Conservation (phyloP, 257 asterid genomes). For the Solanum peruvianum region DNA sequence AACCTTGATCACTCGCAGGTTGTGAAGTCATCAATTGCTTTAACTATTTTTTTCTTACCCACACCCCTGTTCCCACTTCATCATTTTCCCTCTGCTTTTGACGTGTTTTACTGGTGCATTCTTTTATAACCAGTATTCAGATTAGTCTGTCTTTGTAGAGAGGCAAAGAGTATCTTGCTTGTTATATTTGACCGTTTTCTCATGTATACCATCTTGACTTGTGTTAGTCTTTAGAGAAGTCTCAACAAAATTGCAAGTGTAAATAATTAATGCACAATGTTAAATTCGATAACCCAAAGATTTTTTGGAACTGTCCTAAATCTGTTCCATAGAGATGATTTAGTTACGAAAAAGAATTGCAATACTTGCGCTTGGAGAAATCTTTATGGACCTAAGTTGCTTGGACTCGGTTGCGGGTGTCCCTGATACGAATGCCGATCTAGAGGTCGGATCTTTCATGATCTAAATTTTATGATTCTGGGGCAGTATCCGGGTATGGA, state of each 20-base stretch:
- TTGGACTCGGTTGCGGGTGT: neutral
- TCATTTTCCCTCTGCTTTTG: neutral
- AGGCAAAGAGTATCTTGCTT: neutral
- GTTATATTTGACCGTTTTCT: neutral
- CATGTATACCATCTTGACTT: neutral
- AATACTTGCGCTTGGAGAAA: neutral
- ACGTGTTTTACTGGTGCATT: neutral
- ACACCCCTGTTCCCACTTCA: neutral
- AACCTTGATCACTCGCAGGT: slow-evolving; percentile 96
- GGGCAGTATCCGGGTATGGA: neutral
- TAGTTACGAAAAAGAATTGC: neutral
- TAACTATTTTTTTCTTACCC: neutral
- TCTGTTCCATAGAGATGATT: neutral
- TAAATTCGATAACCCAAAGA: neutral
- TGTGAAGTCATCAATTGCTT: neutral
- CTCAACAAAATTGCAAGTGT: neutral
- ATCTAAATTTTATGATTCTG: neutral
- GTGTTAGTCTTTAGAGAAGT: neutral
- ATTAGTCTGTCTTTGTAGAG: neutral
- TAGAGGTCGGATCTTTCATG: neutral
- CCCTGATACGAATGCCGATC: neutral
- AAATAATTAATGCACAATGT: neutral
- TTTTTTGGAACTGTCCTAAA: neutral
- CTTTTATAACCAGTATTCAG: neutral
- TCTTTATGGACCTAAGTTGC: neutral